Percentiles rank a stretch among this genome's conserved stretches.
These are phyloP conservation scores for Penicillium sp. DNA, from an alignment of 2,329 filamentous ascomycete species.

Conservation along the genomic window DNA sequence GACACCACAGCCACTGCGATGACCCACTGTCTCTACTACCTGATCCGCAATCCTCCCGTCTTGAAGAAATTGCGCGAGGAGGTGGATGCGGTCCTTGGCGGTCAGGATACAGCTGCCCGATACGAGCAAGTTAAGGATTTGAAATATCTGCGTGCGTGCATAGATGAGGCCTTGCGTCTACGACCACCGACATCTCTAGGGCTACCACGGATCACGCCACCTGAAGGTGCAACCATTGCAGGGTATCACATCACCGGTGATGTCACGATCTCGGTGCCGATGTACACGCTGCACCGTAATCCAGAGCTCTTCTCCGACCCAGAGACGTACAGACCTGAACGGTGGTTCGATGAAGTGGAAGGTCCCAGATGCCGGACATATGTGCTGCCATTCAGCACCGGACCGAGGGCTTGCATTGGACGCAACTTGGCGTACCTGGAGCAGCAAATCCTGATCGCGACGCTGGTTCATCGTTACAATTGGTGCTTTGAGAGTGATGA, in stretches of 20 bases:
- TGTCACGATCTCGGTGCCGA: constrained; percentile 3
- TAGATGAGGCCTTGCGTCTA: constrained; percentile 10
- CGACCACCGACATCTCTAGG: constrained; percentile 3
- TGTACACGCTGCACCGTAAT: constrained; percentile 2
- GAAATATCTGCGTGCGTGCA: constrained; percentile 7
- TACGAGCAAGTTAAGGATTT: constrained; percentile 7
- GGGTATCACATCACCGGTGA: constrained; percentile 8
- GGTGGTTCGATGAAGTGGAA: constrained; percentile 3
- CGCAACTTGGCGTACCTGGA: constrained; percentile 20
- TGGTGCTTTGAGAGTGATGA: neutral
- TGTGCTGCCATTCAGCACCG: constrained; percentile 16
- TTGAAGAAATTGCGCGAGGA: constrained; percentile 30
- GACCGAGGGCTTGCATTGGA: constrained; percentile 18
- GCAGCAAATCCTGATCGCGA: constrained; percentile 16
- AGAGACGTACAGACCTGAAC: constrained; percentile 1
- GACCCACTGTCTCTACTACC: constrained; percentile 31
- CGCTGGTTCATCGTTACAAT: constrained; percentile 10
- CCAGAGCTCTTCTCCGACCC: constrained; percentile 2
- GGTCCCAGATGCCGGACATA: neutral
- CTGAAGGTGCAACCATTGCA: constrained; percentile 3
- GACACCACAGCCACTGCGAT: constrained; percentile 37
- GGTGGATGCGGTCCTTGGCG: constrained; percentile 21
- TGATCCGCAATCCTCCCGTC: constrained; percentile 29
- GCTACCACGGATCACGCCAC: constrained; percentile 9
- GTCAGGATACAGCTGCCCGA: neutral